Base-by-base conservation (phyloP, 2,329 filamentous ascomycete species). In the Gliomastix tumulicola region DNA sequence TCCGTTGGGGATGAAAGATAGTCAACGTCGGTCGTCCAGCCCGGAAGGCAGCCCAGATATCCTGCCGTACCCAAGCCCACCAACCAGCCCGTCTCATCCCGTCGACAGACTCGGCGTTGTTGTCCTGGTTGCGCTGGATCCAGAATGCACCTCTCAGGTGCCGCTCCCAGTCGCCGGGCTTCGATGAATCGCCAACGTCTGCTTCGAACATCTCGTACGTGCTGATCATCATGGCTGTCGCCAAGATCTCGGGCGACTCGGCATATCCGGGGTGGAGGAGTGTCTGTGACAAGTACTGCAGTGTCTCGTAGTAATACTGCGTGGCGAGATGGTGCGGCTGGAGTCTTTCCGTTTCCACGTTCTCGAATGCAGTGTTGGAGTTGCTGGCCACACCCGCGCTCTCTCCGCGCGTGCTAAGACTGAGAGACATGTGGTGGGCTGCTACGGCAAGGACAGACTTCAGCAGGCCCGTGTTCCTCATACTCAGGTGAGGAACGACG, bases 161-260 rank as follows among this genome's bases (percentile, higher is more conserved):
- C 4, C 73, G 57, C 44, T 79, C 71, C 75, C 76, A 79, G 30
- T 47, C 69, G 53, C 52, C 51, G 10, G 68, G 65, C 12, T 37
- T 37, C 13, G 36, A 37, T 4, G 66, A 65, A n/a, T n/a, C n/a
- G n/a, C n/a, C n/a, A n/a, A n/a, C n/a, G n/a, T n/a, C n/a, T n/a
- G n/a, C n/a, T 43, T 76, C 74, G 21, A 79, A 68, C 75, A 79
- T 80, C 49, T 80, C 75, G 44, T 78, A 79, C 0, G 71, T 72
- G 22, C 69, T 74, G 23, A 79, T 74, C 12, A 79, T 60, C 3
- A 79, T 55, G 0, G 72, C 67, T 2, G 74, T 79, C 0, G 71
- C 68, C 8, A 78, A 60, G 1, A 81, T 57, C 47, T 80, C 75
- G n/a, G 62, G 60, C 15, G 69, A 76, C 35, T 65, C 67, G 7